phyloP scores from a whole-genome alignment of 352 stramenopile genomes.

The Globisporangium abappressorium region DNA sequence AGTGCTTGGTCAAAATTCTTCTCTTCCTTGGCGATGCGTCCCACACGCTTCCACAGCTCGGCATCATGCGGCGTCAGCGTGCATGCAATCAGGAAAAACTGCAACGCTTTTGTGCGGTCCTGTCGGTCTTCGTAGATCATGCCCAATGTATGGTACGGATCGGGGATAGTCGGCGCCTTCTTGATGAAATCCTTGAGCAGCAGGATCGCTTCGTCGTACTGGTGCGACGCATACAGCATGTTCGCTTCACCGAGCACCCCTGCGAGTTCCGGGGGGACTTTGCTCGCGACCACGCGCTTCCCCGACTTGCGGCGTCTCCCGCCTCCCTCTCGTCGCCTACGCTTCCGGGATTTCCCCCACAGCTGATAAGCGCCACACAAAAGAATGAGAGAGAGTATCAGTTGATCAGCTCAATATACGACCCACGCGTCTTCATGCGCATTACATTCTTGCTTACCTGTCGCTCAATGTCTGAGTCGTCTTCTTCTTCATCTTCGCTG shows the following conservation, averaged over 20 bases:
- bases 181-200: conserved; percentile 89
- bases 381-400: background rate
- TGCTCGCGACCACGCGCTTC: conserved; percentile 65
- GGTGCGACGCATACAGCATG: conserved; percentile 84
- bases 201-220: conserved; percentile 79
- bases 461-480: conserved; percentile 85
- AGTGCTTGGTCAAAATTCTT: conserved; percentile 84
- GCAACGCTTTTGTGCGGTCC: conserved; percentile 74
- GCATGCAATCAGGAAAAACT: conserved; percentile 86
- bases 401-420: background rate
- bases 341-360: conserved; percentile 72
- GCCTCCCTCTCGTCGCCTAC: conserved; percentile 32
- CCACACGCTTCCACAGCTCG: conserved; percentile 84
- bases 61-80: conserved; percentile 78
- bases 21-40: conserved; percentile 82
- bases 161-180: conserved; percentile 82
- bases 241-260: conserved; percentile 82
- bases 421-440: background rate
- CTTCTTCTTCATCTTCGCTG: conserved; percentile 68
- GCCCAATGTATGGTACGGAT: conserved; percentile 83
- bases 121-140: conserved; percentile 88
- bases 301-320: conserved; percentile 32
- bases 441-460: conserved; percentile 22
- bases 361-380: conserved; percentile 25
- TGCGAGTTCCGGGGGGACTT: conserved; percentile 75